Evolutionary conservation across 768 basidiomycete genomes (phyloP).

Genomic region (Lentinula sp.): DNA sequence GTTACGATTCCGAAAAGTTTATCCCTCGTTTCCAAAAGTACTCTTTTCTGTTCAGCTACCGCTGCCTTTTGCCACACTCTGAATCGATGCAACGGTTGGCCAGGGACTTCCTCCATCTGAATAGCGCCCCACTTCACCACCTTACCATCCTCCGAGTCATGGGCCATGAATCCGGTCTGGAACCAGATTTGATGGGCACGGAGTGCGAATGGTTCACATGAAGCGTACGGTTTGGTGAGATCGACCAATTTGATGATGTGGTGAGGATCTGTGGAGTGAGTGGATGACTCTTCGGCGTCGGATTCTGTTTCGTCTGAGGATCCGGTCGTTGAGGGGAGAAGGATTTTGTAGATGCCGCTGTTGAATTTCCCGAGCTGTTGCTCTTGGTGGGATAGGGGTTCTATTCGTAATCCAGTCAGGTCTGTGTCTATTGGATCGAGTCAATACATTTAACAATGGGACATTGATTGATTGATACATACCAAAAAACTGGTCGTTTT

Average conservation of each 20-base stretch:
- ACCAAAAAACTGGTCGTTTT: neutral
- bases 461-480: neutral
- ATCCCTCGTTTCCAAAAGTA: neutral
- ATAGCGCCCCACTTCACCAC: neutral
- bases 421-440: neutral
- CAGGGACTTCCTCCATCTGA: neutral
- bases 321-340: neutral
- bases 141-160: neutral
- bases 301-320: neutral
- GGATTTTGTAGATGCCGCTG: neutral
- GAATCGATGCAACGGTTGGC: neutral
- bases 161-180: neutral
- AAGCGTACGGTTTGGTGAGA: neutral
- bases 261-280: neutral
- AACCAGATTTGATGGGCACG: neutral
- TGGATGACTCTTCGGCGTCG: neutral
- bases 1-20: neutral
- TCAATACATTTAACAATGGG: neutral
- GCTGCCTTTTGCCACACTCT: neutral
- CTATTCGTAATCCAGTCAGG: neutral
- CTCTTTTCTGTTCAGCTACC: neutral
- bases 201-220: neutral
- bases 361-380: neutral
- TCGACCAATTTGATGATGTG: neutral
- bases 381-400: neutral